Evolutionary conservation across 2,329 filamentous ascomycete genomes (phyloP), one percentile per base, ranked within the genome.

Genomic region (Colletotrichum camelliae): DNA sequence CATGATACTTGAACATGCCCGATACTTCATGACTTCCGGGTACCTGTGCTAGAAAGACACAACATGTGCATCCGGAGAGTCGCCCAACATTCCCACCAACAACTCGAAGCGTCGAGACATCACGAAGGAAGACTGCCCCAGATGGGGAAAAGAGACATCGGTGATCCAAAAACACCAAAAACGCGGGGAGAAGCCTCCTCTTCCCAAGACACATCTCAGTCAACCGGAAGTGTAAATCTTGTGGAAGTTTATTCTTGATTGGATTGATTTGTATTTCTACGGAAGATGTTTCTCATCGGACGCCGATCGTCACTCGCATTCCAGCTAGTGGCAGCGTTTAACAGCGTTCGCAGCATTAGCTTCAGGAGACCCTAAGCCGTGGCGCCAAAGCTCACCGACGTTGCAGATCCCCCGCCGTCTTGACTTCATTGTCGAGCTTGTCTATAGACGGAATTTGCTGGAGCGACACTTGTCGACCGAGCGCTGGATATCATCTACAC

Each of bases 331-430:
- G 39, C 62, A 62, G 55, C 43, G 52, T 73, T 64, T 18, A 27
- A 27, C 13, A 29, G 48, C 64, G 58, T 39, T 76, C 73, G 74
- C 74, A 29, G 70, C 29, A 8, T 21, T 35, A 57, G 21, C 70
- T 18, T 31, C 18, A 18, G 62, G 55, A 35, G 67, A 48, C 35
- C 70, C 64, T 52, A 43, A 35, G 21, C 35, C 27, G 18, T 58
- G 70, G 74, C 74, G 74, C 35, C 48, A 64, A 31, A 61, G 43
- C 61, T 15, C 27, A 35, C 33, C 70, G 58, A 66, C 71, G 48
- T 74, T 58, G 74, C 48, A 74, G 48, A 76, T 74, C 74, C 24
- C 58, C 70, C 21, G 8, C 64, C 64, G 70, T 55, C 43, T 57
- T 15, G n/a, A n/a, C 29, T 21, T 68, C 43, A 29, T 31, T 57